Conservation (phyloP, 352 stramenopile genomes). For the Globisporangium spinosum region DNA sequence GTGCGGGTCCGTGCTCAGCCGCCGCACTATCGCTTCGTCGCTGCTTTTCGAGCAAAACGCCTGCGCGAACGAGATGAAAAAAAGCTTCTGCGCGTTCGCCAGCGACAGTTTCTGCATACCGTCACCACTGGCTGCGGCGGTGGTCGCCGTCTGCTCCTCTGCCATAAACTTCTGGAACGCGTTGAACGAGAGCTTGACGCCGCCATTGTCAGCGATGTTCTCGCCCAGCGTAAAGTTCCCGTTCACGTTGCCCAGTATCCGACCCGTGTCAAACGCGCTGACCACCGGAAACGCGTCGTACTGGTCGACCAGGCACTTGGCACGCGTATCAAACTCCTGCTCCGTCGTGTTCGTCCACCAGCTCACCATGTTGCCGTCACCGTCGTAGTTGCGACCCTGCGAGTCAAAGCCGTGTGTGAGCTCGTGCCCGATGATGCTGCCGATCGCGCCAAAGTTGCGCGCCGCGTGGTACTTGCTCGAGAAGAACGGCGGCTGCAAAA, state of each 20-base stretch:
- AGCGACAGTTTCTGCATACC: slow-evolving; percentile 2
- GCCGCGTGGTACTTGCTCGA: slow-evolving; percentile 70
- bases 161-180: slow-evolving; percentile 48
- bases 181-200: slow-evolving; percentile 64
- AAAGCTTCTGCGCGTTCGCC: slow-evolving; percentile 45
- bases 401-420: slow-evolving; percentile 96
- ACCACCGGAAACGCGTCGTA: slow-evolving; percentile 46
- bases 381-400: slow-evolving; percentile 87
- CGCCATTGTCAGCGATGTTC: slow-evolving; percentile 85
- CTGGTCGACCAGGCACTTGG: slow-evolving; percentile 62
- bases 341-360: slow-evolving; percentile 91
- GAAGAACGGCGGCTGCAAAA: slow-evolving; percentile 94
- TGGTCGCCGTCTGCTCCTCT: slow-evolving; percentile 19
- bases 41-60: slow-evolving; percentile 61
- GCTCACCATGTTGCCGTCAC: slow-evolving; percentile 87
- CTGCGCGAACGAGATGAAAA: slow-evolving; percentile 80
- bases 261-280: slow-evolving; percentile 35
- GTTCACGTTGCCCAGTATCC: slow-evolving; percentile 63
- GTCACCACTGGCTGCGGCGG: slow-evolving; percentile 1
- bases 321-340: slow-evolving; percentile 59
- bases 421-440: slow-evolving; percentile 93
- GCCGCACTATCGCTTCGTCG: slow-evolving; percentile 49
- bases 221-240: slow-evolving; percentile 77
- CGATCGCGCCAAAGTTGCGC: slow-evolving; percentile 93
- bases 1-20: slow-evolving; percentile 58